Evolutionary conservation across 2,329 filamentous ascomycete genomes (phyloP), one percentile per base, ranked within the genome.

Genomic region (Colletotrichum lindemuthianum): DNA sequence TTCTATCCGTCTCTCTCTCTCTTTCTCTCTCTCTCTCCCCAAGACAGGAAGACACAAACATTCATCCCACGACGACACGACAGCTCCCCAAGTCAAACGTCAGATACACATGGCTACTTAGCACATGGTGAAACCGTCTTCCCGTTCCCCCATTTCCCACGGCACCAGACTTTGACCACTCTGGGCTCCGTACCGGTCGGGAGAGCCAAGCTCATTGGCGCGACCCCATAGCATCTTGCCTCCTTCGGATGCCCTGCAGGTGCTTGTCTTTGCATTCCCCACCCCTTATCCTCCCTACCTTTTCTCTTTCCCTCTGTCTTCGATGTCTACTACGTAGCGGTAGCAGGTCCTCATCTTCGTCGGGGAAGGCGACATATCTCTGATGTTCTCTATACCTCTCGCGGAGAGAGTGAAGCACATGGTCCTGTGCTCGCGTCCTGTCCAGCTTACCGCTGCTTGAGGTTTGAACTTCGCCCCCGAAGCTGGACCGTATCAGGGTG

Each of bases 201-300:
- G 58, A 61, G 57, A 61, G 61, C 61, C 51, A 65, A 65, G 58
- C 51, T 61, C 47, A 61, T 65, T 65, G 61, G 61, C 51, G 61
- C 52, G 54, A 24, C 33, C 41, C 48, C 48, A 59, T 58, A 24
- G n/a, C 59, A 41, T 63, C 53, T 49, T 16, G 16, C 37, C 58
- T 51, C 45, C 32, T 56, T 48, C 39, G 59, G 63, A 48, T 52
- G 58, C 58, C 58, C 51, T 65, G 63, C 58, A 65, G 51, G 51
- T 43, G 49, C 58, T 52, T 48, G 63, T 65, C 63, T 61, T 58
- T 61, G 63, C 41, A 43, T 40, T 48, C 39, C 51, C 40, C 45
- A 45, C 50, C 50, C 37, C 43, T 16, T 40, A 34, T 45, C 41
- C 24, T 24, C 24, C 24, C 24, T 24, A 24, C 24, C 24, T 24